Evolutionary conservation across 345 rosid species (phyloP), one percentile per base, ranked within the genome.

Genomic region (Citrus sinensis): DNA sequence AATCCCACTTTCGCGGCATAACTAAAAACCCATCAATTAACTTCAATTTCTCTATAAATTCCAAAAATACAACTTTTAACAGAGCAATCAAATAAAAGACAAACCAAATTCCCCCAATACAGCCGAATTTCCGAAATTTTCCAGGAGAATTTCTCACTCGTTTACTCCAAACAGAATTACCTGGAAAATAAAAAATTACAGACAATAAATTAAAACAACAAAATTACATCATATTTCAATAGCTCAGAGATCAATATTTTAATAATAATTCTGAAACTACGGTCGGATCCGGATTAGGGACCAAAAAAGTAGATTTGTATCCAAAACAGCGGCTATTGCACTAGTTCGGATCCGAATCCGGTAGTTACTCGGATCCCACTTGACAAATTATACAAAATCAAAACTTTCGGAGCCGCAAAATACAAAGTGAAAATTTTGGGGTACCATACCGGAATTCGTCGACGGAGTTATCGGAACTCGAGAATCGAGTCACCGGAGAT

Each of bases 391-490:
- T n/a, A 27, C 2, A 24, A 27, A 56, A 54, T 54, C n/a, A 46
- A 34, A 11, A 76, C 16, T 67, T 67, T 54, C 39, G 9, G 25
- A 66, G 9, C 8, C 17, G 10, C 25, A 34, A 40, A 51, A 67
- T 35, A 24, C 46, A 66, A 37, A 55, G 24, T 19, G 19, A 76
- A 56, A 69, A 71, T 59, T 37, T 27, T 9, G 11, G 6, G 10
- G 73, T 2, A 63, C n/a, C 82, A 64, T 87, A 83, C 89, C 81
- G 51, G 19, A 61, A 82, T 42, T 2, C 30, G 22, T 37, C 62
- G 63, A 54, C 32, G 42, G 74, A 75, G 66, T 9, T 40, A 39
- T 22, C 70, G 69, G 88, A 87, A 87, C 87, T 82, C 67, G 49
- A 42, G 51, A 60, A 58, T 54, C 67, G 64, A 37, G 2, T 64